phyloP scores from a whole-genome alignment of 2,329 filamentous ascomycete genomes.

The Pseudogymnoascus sp. region DNA sequence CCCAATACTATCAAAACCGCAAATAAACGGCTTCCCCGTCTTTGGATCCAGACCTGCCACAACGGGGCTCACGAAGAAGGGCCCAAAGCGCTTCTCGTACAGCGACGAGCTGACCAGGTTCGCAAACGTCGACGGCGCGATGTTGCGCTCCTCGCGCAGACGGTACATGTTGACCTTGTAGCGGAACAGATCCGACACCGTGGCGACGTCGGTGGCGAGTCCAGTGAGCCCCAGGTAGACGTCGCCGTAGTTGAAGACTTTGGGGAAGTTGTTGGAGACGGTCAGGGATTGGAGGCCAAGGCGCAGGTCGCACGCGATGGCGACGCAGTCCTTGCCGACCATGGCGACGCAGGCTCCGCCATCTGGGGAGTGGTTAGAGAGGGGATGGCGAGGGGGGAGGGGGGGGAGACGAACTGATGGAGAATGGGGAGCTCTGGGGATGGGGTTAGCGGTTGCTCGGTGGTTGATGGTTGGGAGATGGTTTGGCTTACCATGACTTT shows the following conservation, averaged over 20 bases:
- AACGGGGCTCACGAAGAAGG: constrained; percentile 92
- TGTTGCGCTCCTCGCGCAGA: constrained; percentile 93
- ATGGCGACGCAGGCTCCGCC: constrained; percentile 96
- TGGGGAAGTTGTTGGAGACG: constrained; percentile 99
- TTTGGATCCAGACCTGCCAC: constrained; percentile 93
- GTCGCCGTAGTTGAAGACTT: constrained; percentile 96
- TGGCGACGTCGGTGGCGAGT: constrained; percentile 90
- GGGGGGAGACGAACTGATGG: constrained; percentile 66
- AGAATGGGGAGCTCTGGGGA: constrained; percentile 76
- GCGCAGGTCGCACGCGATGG: constrained; percentile 97
- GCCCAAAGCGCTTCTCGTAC: constrained; percentile 93
- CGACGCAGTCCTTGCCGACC: constrained; percentile 99
- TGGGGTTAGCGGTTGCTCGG: constrained; percentile 25
- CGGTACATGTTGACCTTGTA: constrained; percentile 99
- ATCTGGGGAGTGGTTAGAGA: constrained; percentile 39
- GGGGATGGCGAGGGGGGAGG: constrained; percentile 15
- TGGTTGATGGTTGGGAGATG: not conserved
- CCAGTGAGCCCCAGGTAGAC: constrained; percentile 94
- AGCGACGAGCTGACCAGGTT: constrained; percentile 87
- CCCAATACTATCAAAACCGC: constrained; percentile 97
- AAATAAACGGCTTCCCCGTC: constrained; percentile 93
- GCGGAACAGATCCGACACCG: constrained; percentile 93
- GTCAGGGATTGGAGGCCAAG: constrained; percentile 94
- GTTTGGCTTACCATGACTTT: constrained; percentile 23
- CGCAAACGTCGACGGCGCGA: constrained; percentile 88